A percentile compares a stretch with the other conserved stretches of the same genome.
Evolutionary conservation across 2,329 filamentous ascomycete genomes (phyloP).

Genomic region (Colletotrichum eleusines): DNA sequence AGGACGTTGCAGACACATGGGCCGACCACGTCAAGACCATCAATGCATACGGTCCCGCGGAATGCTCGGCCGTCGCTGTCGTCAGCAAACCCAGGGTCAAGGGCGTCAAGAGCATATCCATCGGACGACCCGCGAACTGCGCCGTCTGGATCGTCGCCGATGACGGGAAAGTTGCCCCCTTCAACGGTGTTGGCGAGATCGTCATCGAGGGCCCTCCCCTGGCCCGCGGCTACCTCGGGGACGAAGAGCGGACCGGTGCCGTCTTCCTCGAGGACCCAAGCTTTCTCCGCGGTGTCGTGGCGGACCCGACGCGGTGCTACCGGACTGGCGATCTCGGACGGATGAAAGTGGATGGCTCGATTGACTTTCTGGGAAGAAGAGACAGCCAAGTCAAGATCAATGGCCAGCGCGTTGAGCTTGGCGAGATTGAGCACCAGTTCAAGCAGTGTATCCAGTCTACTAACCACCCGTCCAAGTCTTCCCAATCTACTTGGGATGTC

Average conservation of each 20-base stretch:
- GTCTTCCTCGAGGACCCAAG: slow-evolving; percentile 24
- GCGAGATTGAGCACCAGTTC: slow-evolving; percentile 44
- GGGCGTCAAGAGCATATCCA: slow-evolving; percentile 22
- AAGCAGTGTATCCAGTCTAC: neutral
- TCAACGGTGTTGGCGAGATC: slow-evolving; percentile 46
- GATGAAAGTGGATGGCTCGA: slow-evolving; percentile 34
- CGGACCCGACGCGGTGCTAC: slow-evolving; percentile 27
- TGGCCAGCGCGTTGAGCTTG: slow-evolving; percentile 42
- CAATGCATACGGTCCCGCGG: slow-evolving; percentile 43
- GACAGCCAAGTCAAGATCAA: slow-evolving; percentile 43
- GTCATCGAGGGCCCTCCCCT: slow-evolving; percentile 47
- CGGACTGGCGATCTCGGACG: slow-evolving; percentile 30
- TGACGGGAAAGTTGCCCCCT: slow-evolving; percentile 42
- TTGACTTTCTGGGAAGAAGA: slow-evolving; percentile 40
- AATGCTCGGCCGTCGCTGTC: slow-evolving; percentile 42
- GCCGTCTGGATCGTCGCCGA: slow-evolving; percentile 46
- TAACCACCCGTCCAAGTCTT: too few species aligned
- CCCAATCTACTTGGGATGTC: slow-evolving; percentile 6
- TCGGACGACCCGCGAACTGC: slow-evolving; percentile 20
- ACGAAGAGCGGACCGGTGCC: slow-evolving; percentile 5
- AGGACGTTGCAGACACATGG: slow-evolving; percentile 42
- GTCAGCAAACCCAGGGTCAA: slow-evolving; percentile 18
- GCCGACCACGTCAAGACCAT: slow-evolving; percentile 15
- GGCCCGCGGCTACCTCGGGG: slow-evolving; percentile 39
- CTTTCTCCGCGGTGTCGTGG: slow-evolving; percentile 23